These are phyloP conservation scores for Nemania abortiva DNA, from an alignment of 2,329 filamentous ascomycete genomes.

Conservation along the genomic window DNA sequence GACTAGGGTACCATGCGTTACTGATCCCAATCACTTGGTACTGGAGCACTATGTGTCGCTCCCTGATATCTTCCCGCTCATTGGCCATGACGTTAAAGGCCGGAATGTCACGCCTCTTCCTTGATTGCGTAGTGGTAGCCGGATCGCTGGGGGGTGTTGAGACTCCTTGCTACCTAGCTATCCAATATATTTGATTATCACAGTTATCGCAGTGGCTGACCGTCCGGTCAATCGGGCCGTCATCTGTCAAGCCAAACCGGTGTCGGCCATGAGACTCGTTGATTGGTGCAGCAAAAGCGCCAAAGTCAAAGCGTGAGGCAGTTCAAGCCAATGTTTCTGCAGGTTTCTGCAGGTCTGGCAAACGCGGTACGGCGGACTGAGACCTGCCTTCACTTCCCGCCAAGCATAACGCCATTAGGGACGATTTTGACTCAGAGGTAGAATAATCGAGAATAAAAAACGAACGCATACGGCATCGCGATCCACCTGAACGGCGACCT, in stretches of 20 bases:
- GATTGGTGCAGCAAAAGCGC: constrained; percentile 19
- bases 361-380: constrained; percentile 1
- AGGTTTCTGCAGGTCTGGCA: constrained; percentile 2
- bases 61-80: background rate
- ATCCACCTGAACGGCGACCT: background rate
- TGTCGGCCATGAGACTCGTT: constrained; percentile 12
- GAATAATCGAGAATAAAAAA: constrained; percentile 13
- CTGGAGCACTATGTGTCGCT: background rate
- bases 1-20: constrained; percentile 10
- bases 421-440: constrained; percentile 8
- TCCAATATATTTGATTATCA: constrained; percentile 14
- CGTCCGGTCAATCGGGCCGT: constrained; percentile 32
- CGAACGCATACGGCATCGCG: background rate
- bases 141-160: constrained; percentile 17
- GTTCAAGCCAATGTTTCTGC: constrained; percentile 21
- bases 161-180: constrained; percentile 12
- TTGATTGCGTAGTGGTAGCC: constrained; percentile 4
- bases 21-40: background rate
- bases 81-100: constrained; percentile 6
- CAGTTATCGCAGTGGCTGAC: constrained; percentile 20
- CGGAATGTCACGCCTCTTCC: constrained; percentile 34
- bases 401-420: background rate
- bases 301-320: constrained; percentile 2
- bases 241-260: constrained; percentile 2
- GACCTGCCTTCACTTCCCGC: constrained; percentile 15